Base-by-base conservation (phyloP, 169 alveolate species). In the Eimeria falciformis region DNA sequence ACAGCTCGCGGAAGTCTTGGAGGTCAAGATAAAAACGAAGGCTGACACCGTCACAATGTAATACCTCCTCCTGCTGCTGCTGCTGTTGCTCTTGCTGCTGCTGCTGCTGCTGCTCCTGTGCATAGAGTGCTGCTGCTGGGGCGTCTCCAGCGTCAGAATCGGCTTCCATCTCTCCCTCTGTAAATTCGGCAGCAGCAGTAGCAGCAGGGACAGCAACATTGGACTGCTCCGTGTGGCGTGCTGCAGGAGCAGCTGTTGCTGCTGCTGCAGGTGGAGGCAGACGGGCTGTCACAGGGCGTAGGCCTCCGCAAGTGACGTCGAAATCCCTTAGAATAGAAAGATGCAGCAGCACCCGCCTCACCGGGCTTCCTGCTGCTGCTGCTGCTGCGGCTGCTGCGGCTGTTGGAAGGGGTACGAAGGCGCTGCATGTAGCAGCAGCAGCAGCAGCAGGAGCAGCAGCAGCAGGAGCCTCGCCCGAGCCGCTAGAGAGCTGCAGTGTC, bases 341-440 rank as follows among this genome's bases (percentile, higher is more conserved):
- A 47, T 56, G 89, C 75, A 55, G 77, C 89, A 50, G 50, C 89
- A 56, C 89, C 1, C 75, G 77, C n/a, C 89, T 29, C 7, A 56
- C 89, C 5, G 89, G 56, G 37, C 77, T 75, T 1, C 89, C 89
- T 11, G 77, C 89, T 17, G 89, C 77, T 23, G 89, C 89, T 29
- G 71, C 77, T 23, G 89, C 89, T 53, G 89, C 89, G 21, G 75
- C 89, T 53, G 89, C 89, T 50, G 89, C 71, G 29, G 89, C 89
- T 3, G 89, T 55, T 5, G 89, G 17, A 2, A 81, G 77, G 12
- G 89, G 89, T 6, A 81, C 58, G 43, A 81, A 81, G 7, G 89
- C 89, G 0, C 89, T 56, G 0, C 40, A 53, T 5, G 50, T 45
- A 18, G 75, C 71, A 53, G 89, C 55, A 53, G 77, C 53, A 17